A percentile compares a stretch with the other conserved stretches of the same genome.
Evolutionary conservation across 2,329 filamentous ascomycete genomes (phyloP).

Genomic region (Hymenoscyphus linearis): DNA sequence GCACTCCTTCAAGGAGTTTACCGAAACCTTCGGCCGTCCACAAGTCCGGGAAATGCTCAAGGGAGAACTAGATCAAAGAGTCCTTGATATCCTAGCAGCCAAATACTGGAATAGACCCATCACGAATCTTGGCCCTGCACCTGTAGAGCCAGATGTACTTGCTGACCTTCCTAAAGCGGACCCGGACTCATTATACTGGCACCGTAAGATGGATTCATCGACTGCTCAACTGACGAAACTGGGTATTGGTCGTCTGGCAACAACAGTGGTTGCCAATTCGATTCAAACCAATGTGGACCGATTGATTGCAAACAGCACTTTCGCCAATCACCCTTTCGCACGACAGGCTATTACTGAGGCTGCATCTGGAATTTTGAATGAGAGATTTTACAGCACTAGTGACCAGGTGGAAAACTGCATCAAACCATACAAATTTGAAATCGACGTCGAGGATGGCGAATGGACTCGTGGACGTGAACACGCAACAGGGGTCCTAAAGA

Average conservation of each 20-base stretch:
- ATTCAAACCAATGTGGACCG: constrained; percentile 78
- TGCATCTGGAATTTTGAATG: constrained; percentile 82
- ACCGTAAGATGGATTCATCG: constrained; percentile 87
- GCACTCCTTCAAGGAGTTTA: constrained; percentile 93
- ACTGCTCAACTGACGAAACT: constrained; percentile 87
- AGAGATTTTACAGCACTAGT: constrained; percentile 92
- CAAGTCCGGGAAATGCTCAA: constrained; percentile 90
- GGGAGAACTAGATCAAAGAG: constrained; percentile 86
- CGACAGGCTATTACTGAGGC: constrained; percentile 90
- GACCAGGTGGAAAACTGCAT: constrained; percentile 99
- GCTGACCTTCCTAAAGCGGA: constrained; percentile 79
- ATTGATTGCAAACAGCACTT: constrained; percentile 75
- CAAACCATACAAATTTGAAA: constrained; percentile 97
- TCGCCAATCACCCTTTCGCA: constrained; percentile 85
- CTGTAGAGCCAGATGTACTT: constrained; percentile 66
- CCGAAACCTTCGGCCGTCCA: constrained; percentile 80
- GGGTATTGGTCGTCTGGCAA: constrained; percentile 87
- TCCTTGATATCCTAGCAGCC: constrained; percentile 86
- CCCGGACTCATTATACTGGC: constrained; percentile 84
- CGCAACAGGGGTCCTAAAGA: constrained; percentile 73
- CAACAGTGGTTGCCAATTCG: constrained; percentile 82
- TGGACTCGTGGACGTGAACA: constrained; percentile 85
- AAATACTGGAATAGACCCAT: constrained; percentile 97
- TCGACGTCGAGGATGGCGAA: constrained; percentile 87
- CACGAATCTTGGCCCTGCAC: constrained; percentile 65